phyloP scores from a whole-genome alignment of 2,329 filamentous ascomycete genomes.

The Thelonectria rubi region DNA sequence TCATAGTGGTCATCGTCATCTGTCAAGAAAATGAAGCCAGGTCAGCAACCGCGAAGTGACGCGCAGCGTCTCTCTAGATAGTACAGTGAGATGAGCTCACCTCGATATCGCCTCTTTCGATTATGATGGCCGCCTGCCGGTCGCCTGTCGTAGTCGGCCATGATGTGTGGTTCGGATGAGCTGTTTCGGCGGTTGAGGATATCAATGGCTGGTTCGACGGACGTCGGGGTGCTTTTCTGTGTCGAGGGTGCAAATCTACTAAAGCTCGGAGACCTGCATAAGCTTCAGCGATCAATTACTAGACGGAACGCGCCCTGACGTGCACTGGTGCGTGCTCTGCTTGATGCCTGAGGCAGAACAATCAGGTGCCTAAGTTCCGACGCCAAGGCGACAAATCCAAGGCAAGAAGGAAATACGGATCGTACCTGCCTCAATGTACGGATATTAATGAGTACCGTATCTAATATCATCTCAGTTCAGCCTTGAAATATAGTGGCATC shows the following conservation, averaged over 20 bases:
- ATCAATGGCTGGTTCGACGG: slow-evolving; percentile 26
- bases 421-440: no score
- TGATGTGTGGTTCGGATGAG: slow-evolving; percentile 36
- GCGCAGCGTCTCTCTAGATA: slow-evolving; percentile 5
- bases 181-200: slow-evolving; percentile 6
- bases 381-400: no score
- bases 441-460: no score
- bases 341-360: slow-evolving; percentile 39
- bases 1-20: slow-evolving; percentile 79
- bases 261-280: slow-evolving; percentile 39
- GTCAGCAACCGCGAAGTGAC: slow-evolving; percentile 32
- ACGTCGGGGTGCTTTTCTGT: slow-evolving; percentile 5
- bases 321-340: background rate
- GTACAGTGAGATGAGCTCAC: slow-evolving; percentile 52
- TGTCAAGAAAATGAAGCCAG: slow-evolving; percentile 29
- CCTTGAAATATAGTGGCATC: no score
- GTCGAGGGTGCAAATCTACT: slow-evolving; percentile 25
- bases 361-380: no score
- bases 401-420: no score
- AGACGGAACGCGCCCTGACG: slow-evolving; percentile 16
- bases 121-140: slow-evolving; percentile 64
- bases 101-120: slow-evolving; percentile 83
- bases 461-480: no score
- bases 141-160: slow-evolving; percentile 68
- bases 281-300: slow-evolving; percentile 22